Percentiles rank a stretch among this genome's conserved stretches.
These are phyloP conservation scores for Breviolum minutum DNA, from an alignment of 73 alveolate species.

Conservation along the genomic window DNA sequence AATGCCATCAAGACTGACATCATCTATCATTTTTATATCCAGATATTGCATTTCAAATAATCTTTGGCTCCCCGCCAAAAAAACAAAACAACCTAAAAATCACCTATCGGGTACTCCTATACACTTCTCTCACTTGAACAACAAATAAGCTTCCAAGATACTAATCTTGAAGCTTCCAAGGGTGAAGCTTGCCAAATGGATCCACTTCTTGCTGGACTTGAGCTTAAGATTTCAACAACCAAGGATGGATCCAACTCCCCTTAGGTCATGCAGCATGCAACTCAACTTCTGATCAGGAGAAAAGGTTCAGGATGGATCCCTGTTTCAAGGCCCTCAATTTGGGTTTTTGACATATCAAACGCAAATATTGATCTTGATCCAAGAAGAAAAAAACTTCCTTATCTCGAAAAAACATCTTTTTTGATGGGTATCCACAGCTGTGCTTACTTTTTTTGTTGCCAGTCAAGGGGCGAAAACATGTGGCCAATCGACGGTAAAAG, in stretches of 20 bases:
- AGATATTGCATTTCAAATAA: too few species aligned
- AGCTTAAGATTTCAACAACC: conserved; percentile 26
- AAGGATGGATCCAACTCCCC: conserved; percentile 1
- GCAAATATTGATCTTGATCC: background rate
- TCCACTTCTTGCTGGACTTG: background rate
- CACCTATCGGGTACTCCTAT: too few species aligned
- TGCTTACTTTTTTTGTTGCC: background rate
- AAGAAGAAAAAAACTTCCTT: background rate
- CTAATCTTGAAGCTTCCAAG: conserved; percentile 8
- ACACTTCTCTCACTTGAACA: too few species aligned
- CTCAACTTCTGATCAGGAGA: background rate
- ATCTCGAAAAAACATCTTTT: background rate
- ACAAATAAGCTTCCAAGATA: background rate
- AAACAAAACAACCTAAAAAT: too few species aligned
- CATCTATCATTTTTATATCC: too few species aligned
- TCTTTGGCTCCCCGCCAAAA: too few species aligned
- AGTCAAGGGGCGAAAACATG: conserved; percentile 28
- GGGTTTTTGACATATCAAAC: background rate
- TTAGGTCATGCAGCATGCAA: background rate
- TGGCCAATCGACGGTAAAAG: conserved; percentile 60
- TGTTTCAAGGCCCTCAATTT: background rate
- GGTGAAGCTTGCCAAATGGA: conserved; percentile 5
- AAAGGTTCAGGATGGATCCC: background rate
- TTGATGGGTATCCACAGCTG: background rate
- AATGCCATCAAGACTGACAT: too few species aligned